These are phyloP conservation scores for Camellia japonica DNA, from an alignment of 148 eudicot genomes.

Conservation along the genomic window DNA sequence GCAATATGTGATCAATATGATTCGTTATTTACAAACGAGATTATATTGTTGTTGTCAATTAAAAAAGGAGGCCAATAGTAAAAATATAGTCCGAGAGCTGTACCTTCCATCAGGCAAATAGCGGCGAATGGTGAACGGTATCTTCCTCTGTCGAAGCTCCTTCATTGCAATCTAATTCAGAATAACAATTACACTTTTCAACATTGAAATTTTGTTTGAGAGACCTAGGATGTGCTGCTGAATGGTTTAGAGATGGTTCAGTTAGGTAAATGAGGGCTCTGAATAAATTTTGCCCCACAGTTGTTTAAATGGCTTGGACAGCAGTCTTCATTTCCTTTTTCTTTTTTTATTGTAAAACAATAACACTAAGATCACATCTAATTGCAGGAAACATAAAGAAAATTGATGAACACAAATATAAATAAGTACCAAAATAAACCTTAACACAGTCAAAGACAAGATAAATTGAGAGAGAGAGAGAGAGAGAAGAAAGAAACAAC, in stretches of 20 bases:
- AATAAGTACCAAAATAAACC: not conserved
- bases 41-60: not conserved
- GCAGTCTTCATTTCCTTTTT: not conserved
- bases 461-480: not conserved
- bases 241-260: not conserved
- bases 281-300: not conserved
- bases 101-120: slow-evolving; percentile 98
- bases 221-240: not conserved
- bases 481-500: not conserved
- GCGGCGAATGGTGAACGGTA: slow-evolving; percentile 97
- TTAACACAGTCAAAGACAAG: not conserved
- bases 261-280: not conserved
- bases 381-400: not conserved
- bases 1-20: not conserved
- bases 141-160: slow-evolving; percentile 85
- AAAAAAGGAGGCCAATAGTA: not conserved
- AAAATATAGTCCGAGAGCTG: not conserved
- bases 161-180: slow-evolving; percentile 86
- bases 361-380: not conserved
- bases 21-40: not conserved
- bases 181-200: not conserved
- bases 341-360: not conserved
- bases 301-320: not conserved
- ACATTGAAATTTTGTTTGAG: not conserved
- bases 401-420: not conserved